Conservation (phyloP, 2,329 filamentous ascomycete species). For the Penicillium sp. region DNA sequence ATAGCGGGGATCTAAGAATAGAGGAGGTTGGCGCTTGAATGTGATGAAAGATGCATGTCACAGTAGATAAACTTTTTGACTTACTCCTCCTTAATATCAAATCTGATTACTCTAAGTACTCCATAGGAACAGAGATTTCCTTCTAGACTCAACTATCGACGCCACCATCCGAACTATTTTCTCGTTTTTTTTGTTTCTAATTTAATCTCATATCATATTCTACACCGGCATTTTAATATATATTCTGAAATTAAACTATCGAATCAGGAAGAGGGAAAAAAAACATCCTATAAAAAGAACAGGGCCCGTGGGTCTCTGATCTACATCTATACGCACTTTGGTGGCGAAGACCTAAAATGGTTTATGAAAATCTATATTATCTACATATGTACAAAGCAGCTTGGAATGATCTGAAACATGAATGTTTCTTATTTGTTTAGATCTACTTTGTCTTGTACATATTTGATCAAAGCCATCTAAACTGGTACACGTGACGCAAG, state of each 20-base stretch:
- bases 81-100: too few species aligned
- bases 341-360: not conserved
- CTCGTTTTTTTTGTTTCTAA: not conserved
- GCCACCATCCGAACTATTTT: slow-evolving; percentile 1
- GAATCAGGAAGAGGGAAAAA: not conserved
- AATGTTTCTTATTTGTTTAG: too few species aligned
- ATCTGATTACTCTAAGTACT: too few species aligned
- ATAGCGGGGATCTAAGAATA: slow-evolving; percentile 22
- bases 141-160: slow-evolving; percentile 7
- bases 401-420: too few species aligned
- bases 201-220: not conserved
- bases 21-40: slow-evolving; percentile 20
- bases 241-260: not conserved
- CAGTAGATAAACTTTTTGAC: not conserved
- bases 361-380: too few species aligned
- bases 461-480: too few species aligned
- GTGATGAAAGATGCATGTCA: slow-evolving; percentile 7
- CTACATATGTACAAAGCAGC: too few species aligned
- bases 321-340: not conserved
- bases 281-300: slow-evolving; percentile 4
- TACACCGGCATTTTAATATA: not conserved
- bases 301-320: slow-evolving; percentile 3
- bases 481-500: too few species aligned
- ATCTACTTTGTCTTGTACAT: too few species aligned
- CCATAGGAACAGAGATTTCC: slow-evolving; percentile 1